phyloP scores from a whole-genome alignment of 1,139 yeast genomes.

The Hansenula sp. region DNA sequence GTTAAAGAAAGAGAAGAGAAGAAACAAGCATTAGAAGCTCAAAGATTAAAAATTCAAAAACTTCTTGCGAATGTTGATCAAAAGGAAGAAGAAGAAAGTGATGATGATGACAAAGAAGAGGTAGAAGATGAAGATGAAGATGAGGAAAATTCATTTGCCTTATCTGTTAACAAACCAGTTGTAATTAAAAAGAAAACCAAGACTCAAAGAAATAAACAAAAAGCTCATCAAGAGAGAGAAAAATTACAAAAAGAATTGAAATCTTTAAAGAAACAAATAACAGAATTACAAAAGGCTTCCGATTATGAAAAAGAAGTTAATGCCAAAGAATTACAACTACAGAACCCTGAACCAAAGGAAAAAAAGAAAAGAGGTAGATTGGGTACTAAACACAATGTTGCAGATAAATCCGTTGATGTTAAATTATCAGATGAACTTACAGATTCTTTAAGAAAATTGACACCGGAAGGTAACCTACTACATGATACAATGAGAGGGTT shows the following conservation, averaged over 20 bases:
- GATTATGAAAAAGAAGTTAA: constrained; percentile 40
- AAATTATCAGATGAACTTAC: constrained; percentile 87
- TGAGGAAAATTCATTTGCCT: constrained; percentile 25
- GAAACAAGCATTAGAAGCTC: constrained; percentile 54
- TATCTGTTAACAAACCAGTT: constrained; percentile 71
- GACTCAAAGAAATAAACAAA: constrained; percentile 69
- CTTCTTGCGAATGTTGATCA: constrained; percentile 61
- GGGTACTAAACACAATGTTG: constrained; percentile 51
- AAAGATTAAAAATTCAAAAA: constrained; percentile 59
- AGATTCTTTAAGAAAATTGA: constrained; percentile 77
- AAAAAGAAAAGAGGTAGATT: constrained; percentile 32
- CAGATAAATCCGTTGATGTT: constrained; percentile 72
- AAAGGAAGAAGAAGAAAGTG: constrained; percentile 46
- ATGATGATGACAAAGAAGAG: constrained; percentile 37
- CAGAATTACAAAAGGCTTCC: constrained; percentile 55
- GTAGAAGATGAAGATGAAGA: constrained; percentile 32
- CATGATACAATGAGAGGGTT: constrained; percentile 78
- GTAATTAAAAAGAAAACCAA: constrained; percentile 70
- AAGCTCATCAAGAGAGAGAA: constrained; percentile 57
- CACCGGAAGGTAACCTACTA: constrained; percentile 86
- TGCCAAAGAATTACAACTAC: constrained; percentile 20
- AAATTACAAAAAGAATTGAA: constrained; percentile 56
- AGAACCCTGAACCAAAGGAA: constrained; percentile 24
- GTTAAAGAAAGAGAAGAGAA: constrained; percentile 69
- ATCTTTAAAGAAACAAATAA: constrained; percentile 50